A percentile compares a stretch with the other conserved stretches of the same genome.
Evolutionary conservation across 2,329 filamentous ascomycete species (phyloP).

Genomic region (Harringtonia aguacate): DNA sequence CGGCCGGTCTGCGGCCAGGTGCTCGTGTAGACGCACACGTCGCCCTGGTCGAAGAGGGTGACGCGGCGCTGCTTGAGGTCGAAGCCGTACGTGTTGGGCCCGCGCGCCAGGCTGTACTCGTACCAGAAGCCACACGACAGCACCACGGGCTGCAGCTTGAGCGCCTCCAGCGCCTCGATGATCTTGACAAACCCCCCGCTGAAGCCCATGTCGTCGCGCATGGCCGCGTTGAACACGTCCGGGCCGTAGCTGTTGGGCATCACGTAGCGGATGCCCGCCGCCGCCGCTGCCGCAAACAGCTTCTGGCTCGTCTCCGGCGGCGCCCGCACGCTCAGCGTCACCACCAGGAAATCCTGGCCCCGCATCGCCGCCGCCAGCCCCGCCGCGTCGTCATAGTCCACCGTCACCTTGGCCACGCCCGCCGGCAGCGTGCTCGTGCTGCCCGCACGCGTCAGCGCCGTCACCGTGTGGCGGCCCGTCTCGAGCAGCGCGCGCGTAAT

Average conservation of each 20-base stretch:
- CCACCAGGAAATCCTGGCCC: constrained; percentile 12
- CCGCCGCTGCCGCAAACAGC: constrained; percentile 29
- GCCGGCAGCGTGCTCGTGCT: constrained; percentile 28
- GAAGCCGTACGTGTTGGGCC: constrained; percentile 14
- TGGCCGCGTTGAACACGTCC: constrained; percentile 11
- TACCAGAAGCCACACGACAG: constrained; percentile 40
- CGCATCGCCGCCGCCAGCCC: constrained; percentile 11
- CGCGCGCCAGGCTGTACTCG: constrained; percentile 33
- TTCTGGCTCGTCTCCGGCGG: constrained; percentile 25
- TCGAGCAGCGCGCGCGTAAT: constrained; percentile 10
- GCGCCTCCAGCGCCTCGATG: constrained; percentile 25
- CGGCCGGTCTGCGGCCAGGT: constrained; percentile 45
- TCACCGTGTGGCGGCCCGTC: constrained; percentile 34
- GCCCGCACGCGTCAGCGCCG: constrained; percentile 34
- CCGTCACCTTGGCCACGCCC: constrained; percentile 24
- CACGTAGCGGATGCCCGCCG: constrained; percentile 31
- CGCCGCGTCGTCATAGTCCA: constrained; percentile 24
- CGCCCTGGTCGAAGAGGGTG: constrained; percentile 43
- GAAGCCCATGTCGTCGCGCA: constrained; percentile 15
- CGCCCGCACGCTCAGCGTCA: constrained; percentile 11
- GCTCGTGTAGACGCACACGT: constrained; percentile 41
- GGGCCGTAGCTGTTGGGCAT: constrained; percentile 30
- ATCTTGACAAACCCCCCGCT: not conserved
- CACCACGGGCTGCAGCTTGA: constrained; percentile 22
- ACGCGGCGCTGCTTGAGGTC: constrained; percentile 14